Evolutionary conservation across 306 rosid species (phyloP).

Genomic region (Castanospermum australe): DNA sequence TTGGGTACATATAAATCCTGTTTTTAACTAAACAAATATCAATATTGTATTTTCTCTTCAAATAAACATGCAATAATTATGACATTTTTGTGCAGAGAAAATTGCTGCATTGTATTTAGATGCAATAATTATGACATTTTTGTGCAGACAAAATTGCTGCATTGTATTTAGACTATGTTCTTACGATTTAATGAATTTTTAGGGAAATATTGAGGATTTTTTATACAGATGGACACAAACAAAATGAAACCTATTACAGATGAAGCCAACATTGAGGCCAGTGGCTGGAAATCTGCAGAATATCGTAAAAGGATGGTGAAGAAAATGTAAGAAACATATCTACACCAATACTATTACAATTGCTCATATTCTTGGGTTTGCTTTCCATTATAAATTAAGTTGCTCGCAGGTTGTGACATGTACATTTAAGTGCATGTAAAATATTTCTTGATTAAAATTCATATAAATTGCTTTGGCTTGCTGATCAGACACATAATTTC

Average conservation of each 20-base stretch:
- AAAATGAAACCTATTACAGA: not conserved
- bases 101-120: not conserved
- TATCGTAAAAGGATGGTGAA: not conserved
- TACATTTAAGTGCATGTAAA: not conserved
- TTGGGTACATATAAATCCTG: too few species aligned
- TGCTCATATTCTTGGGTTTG: not conserved
- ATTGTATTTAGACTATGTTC: not conserved
- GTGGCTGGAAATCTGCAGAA: slow-evolving; percentile 13
- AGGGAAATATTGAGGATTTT: not conserved
- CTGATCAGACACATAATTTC: too few species aligned
- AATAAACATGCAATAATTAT: not conserved
- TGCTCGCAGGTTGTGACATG: not conserved
- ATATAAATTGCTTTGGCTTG: not conserved
- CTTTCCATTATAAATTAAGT: not conserved
- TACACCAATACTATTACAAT: not conserved
- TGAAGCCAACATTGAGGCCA: not conserved
- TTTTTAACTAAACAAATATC: not conserved
- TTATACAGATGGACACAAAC: not conserved
- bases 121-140: not conserved
- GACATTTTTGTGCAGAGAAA: not conserved
- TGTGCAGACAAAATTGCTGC: not conserved
- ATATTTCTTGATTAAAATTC: not conserved
- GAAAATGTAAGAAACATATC: slow-evolving; percentile 8
- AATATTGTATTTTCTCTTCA: not conserved
- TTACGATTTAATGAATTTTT: not conserved